A percentile compares a stretch with the other conserved stretches of the same genome.
Conservation (phyloP, 1,139 yeast genomes). For the Pneumocystis sp. region DNA sequence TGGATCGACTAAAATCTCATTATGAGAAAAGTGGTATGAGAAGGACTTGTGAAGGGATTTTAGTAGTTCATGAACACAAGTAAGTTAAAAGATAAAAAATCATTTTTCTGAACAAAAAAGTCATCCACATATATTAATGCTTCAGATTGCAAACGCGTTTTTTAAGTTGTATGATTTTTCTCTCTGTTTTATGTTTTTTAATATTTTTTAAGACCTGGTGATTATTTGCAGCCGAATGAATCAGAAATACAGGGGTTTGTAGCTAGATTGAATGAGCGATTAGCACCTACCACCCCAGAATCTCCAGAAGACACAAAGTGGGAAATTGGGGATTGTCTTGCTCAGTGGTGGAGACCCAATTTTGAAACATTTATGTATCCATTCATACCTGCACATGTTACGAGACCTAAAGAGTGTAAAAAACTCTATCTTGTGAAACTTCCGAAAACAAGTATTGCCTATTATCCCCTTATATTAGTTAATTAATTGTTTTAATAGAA, state of each 20-base stretch:
- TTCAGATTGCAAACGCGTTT: constrained; percentile 22
- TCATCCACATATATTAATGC: constrained; percentile 22
- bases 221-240: constrained; percentile 22
- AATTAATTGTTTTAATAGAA: constrained; percentile 2
- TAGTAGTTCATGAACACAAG: constrained; percentile 24
- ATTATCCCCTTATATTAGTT: background rate
- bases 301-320: constrained; percentile 17
- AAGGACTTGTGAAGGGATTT: constrained; percentile 25
- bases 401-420: constrained; percentile 26
- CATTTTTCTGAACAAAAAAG: background rate
- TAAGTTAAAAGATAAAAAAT: background rate
- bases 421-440: constrained; percentile 24
- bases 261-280: constrained; percentile 20
- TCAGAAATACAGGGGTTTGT: constrained; percentile 22
- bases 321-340: constrained; percentile 25
- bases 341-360: constrained; percentile 30
- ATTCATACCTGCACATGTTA: constrained; percentile 26
- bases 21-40: constrained; percentile 24
- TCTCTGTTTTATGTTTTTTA: background rate
- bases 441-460: constrained; percentile 17
- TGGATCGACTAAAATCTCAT: constrained; percentile 22
- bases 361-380: constrained; percentile 26
- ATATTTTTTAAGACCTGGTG: constrained; percentile 22
- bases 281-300: constrained; percentile 17
- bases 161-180: constrained; percentile 18